Evolutionary conservation across 345 rosid genomes (phyloP).

Genomic region (Streptanthus diversifolius): DNA sequence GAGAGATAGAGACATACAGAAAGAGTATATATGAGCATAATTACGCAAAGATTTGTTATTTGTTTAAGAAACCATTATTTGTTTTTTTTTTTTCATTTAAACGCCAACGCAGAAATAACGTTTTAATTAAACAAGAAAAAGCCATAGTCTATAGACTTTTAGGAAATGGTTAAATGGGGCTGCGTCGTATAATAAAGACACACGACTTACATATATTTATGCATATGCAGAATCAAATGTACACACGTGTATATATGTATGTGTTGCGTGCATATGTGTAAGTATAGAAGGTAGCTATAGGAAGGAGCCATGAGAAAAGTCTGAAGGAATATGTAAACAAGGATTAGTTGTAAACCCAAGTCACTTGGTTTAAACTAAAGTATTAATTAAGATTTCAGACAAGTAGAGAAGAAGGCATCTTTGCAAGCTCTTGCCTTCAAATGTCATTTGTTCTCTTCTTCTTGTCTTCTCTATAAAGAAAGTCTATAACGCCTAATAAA

Average conservation of each 20-base stretch:
- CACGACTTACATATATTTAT: neutral
- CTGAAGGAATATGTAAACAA: constrained; percentile 23
- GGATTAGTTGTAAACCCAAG: constrained; percentile 26
- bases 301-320: neutral
- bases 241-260: constrained; percentile 6
- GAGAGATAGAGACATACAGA: constrained; percentile 16
- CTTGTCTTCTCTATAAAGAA: neutral
- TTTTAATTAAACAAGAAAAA: neutral
- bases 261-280: neutral
- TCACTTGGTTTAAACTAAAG: constrained; percentile 21
- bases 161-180: constrained; percentile 24
- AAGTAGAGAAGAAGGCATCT: constrained; percentile 26
- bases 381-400: constrained; percentile 2
- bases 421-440: constrained; percentile 7
- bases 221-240: neutral
- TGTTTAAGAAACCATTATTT: neutral
- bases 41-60: neutral
- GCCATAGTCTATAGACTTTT: constrained; percentile 4
- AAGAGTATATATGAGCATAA: constrained; percentile 18
- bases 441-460: constrained; percentile 21
- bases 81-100: neutral
- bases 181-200: constrained; percentile 23
- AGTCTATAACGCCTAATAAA: neutral
- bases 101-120: neutral
- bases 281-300: neutral